Evolutionary conservation across 2,329 filamentous ascomycete species (phyloP).

Genomic region (Torrubiella hemipterigena): DNA sequence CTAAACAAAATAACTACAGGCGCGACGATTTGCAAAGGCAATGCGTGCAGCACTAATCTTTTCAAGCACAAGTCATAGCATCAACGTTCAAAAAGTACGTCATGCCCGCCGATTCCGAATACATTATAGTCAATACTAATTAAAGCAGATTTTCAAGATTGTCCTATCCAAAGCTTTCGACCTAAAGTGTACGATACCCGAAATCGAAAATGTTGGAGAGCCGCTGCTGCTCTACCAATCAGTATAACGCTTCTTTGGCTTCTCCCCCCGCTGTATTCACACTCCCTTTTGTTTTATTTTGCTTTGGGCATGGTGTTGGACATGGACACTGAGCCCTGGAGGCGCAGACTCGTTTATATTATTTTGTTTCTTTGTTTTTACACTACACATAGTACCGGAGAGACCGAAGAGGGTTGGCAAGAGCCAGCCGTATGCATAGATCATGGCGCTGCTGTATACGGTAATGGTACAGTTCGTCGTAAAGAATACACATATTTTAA

Average conservation of each 20-base stretch:
- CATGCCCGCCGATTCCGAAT: not conserved
- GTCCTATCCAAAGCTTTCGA: slow-evolving; percentile 98
- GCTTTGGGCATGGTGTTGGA: not conserved
- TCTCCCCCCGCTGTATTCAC: not conserved
- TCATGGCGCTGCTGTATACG: no score
- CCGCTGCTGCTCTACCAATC: slow-evolving; percentile 84
- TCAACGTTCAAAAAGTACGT: slow-evolving; percentile 91
- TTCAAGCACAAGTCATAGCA: slow-evolving; percentile 97
- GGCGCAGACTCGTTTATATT: not conserved
- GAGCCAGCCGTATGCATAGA: no score
- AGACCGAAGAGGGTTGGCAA: no score
- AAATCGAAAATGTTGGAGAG: slow-evolving; percentile 97
- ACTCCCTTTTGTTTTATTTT: not conserved
- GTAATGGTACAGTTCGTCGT: no score
- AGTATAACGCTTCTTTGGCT: slow-evolving; percentile 13
- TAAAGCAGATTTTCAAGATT: slow-evolving; percentile 99
- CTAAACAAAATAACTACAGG: slow-evolving; percentile 36
- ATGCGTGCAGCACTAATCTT: slow-evolving; percentile 98
- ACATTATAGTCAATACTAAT: slow-evolving; percentile 1
- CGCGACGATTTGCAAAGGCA: slow-evolving; percentile 89
- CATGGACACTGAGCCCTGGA: not conserved
- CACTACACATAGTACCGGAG: no score
- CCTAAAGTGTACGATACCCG: slow-evolving; percentile 95
- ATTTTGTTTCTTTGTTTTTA: no score
- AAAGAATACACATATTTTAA: no score